These are phyloP conservation scores for Lepraria neglecta DNA, from an alignment of 495 filamentous ascomycete species.

Conservation along the genomic window DNA sequence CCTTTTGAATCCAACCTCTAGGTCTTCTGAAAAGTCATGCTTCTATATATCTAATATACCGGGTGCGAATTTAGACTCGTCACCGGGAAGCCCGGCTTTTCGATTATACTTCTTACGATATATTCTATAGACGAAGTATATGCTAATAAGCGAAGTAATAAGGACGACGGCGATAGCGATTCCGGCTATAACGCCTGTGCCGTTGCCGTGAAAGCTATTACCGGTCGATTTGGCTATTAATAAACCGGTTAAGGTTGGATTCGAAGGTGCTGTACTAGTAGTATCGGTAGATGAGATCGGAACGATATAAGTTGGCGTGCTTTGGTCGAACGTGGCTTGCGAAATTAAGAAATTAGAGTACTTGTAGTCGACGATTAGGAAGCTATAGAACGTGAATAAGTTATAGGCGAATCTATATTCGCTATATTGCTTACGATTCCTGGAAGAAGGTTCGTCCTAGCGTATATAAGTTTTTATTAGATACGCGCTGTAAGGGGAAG, in stretches of 20 bases:
- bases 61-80: not conserved
- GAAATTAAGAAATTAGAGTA: constrained; percentile 24
- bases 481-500: constrained; percentile 46
- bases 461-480: constrained; percentile 45
- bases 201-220: constrained; percentile 14
- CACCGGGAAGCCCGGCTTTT: constrained; percentile 1
- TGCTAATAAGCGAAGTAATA: constrained; percentile 14
- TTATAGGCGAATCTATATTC: not conserved
- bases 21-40: constrained; percentile 15
- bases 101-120: not conserved
- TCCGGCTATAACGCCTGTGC: constrained; percentile 23
- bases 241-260: constrained; percentile 3
- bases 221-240: constrained; percentile 9
- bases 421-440: constrained; percentile 44
- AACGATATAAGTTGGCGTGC: constrained; percentile 20
- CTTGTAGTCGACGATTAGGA: constrained; percentile 28
- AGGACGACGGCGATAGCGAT: constrained; percentile 23
- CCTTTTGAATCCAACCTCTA: constrained; percentile 13
- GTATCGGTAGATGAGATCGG: constrained; percentile 17
- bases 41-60: constrained; percentile 4
- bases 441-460: constrained; percentile 51
- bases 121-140: constrained; percentile 14
- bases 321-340: constrained; percentile 23
- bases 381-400: no score
- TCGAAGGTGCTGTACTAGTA: constrained; percentile 1